phyloP scores from a whole-genome alignment of 192 early-diverging fungal genomes.

The Phlyctochytrium arcticum region DNA sequence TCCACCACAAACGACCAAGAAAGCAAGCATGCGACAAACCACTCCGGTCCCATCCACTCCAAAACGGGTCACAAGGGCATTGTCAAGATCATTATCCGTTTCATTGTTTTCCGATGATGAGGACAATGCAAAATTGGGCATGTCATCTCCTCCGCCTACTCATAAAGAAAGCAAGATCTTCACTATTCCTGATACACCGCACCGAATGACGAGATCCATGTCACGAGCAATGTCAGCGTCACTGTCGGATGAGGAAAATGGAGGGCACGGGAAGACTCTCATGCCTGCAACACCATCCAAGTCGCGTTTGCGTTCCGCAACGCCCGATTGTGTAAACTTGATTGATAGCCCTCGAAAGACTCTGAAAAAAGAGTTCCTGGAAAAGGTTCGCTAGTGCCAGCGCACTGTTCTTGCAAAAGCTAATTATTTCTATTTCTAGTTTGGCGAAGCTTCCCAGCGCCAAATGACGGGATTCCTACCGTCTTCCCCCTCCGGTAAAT shows the following conservation, averaged over 20 bases:
- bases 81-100: neutral
- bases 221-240: neutral
- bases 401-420: neutral
- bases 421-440: neutral
- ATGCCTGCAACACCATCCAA: conserved; percentile 2
- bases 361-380: conserved; percentile 12
- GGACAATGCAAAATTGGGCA: neutral
- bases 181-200: neutral
- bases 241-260: neutral
- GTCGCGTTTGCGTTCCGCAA: neutral
- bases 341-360: neutral
- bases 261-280: neutral
- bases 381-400: conserved; percentile 3
- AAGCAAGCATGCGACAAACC: neutral
- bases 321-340: neutral
- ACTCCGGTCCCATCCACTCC: neutral
- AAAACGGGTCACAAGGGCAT: neutral
- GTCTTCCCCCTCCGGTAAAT: neutral
- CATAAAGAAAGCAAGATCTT: neutral
- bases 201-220: neutral
- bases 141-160: no score
- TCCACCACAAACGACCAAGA: neutral
- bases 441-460: neutral
- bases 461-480: neutral
- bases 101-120: neutral